phyloP scores from a whole-genome alignment of 306 rosid species.

The Quercus bicolor region DNA sequence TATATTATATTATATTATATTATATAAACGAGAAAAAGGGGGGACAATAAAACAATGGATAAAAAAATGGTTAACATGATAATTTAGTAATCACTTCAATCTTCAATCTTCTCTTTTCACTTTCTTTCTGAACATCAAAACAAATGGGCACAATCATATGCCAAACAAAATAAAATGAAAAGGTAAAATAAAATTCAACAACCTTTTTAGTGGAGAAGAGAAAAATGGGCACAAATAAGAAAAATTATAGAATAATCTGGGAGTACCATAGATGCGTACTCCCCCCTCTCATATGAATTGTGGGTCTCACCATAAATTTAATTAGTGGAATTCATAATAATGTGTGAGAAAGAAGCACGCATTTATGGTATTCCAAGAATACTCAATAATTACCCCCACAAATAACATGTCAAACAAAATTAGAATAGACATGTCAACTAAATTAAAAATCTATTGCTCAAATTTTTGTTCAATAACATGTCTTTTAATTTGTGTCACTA shows the following conservation, averaged over 20 bases:
- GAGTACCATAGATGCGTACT: too few relatives aligned
- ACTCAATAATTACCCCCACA: too few relatives aligned
- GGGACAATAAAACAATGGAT: neutral
- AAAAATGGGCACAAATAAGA: neutral
- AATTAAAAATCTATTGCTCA: neutral
- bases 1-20: too few relatives aligned
- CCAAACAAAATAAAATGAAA: neutral
- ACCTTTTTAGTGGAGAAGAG: too few relatives aligned
- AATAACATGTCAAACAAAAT: neutral
- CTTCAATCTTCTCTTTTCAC: neutral
- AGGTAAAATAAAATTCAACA: neutral
- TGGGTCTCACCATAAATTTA: too few relatives aligned
- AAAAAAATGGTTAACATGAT: neutral
- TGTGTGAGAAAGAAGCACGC: rapidly evolving
- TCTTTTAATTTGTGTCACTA: slow-evolving; percentile 1
- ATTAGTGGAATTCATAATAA: rapidly evolving
- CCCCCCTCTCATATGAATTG: rapidly evolving
- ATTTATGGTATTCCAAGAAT: rapidly evolving
- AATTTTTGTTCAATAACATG: neutral
- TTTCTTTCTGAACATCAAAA: neutral
- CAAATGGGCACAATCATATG: neutral
- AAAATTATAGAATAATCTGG: too few relatives aligned
- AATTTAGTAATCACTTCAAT: too few relatives aligned
- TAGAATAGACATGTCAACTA: neutral
- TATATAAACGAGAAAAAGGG: too few relatives aligned